These are phyloP conservation scores for Alnus glutinosa DNA, from an alignment of 306 rosid species.

Conservation along the genomic window DNA sequence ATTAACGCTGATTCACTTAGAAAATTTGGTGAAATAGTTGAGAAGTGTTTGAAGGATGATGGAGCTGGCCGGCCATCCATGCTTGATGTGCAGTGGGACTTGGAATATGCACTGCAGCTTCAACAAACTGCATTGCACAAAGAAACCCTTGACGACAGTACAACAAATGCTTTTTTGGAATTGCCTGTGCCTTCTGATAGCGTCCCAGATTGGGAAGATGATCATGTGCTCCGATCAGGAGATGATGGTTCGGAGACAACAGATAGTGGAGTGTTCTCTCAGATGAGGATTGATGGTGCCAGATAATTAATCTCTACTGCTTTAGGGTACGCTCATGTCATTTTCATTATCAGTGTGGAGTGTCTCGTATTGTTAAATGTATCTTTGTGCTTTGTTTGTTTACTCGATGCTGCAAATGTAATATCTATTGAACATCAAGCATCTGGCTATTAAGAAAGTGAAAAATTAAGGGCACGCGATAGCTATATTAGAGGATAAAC, in stretches of 20 bases:
- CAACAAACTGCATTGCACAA: constrained; percentile 32
- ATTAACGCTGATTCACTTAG: constrained; percentile 42
- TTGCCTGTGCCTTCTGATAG: constrained; percentile 42
- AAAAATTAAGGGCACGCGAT: no score
- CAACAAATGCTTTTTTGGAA: constrained; percentile 32
- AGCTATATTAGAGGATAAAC: no score
- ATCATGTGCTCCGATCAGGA: constrained; percentile 6
- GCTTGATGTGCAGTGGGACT: constrained; percentile 59
- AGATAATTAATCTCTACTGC: constrained; percentile 15
- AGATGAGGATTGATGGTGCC: constrained; percentile 32
- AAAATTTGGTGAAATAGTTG: constrained; percentile 38
- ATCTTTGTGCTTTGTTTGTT: neutral
- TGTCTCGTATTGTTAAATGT: neutral
- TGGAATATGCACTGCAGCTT: constrained; percentile 58
- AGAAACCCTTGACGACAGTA: constrained; percentile 33
- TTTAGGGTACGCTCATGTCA: neutral
- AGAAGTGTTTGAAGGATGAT: constrained; percentile 42
- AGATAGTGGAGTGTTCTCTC: constrained; percentile 34
- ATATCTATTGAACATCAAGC: no score
- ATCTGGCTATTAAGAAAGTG: no score
- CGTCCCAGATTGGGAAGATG: constrained; percentile 27
- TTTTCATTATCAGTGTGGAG: neutral
- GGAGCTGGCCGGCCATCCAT: constrained; percentile 50
- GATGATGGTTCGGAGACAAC: constrained; percentile 31
- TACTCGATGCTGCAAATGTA: no score